Conservation (phyloP, 176 grass and related monocot species). For the barley (Hordeum vulgare) region DNA sequence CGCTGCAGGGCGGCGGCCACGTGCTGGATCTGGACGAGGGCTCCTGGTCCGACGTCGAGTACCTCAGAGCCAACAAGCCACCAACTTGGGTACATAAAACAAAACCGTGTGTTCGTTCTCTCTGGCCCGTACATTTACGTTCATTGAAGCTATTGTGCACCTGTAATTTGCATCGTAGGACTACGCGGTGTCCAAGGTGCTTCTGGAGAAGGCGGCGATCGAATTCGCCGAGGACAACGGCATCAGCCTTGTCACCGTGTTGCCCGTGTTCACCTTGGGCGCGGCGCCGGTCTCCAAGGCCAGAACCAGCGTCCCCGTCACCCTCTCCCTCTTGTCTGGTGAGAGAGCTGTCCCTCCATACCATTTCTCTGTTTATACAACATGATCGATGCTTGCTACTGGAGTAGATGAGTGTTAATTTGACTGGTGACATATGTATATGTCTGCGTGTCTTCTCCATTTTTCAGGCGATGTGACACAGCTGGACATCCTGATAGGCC, state of each 20-base stretch:
- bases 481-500: neutral
- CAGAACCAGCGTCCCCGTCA: slow-evolving; percentile 17
- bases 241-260: slow-evolving; percentile 25
- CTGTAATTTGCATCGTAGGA: neutral
- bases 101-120: fast-evolving
- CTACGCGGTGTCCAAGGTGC: slow-evolving; percentile 31
- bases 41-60: slow-evolving; percentile 23
- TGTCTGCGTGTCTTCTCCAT: too few relatives aligned
- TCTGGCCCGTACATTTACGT: neutral
- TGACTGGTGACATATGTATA: too few relatives aligned
- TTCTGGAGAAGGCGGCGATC: slow-evolving; percentile 28
- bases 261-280: slow-evolving; percentile 28
- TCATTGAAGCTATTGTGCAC: too few relatives aligned
- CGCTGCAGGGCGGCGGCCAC: neutral
- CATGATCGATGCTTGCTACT: neutral
- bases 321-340: slow-evolving; percentile 28
- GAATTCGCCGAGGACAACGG: slow-evolving; percentile 9
- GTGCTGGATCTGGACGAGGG: slow-evolving; percentile 26
- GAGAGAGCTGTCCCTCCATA: neutral
- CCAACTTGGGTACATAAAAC: slow-evolving; percentile 15
- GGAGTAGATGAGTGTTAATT: neutral
- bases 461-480: neutral
- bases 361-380: neutral
- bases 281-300: neutral
- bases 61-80: neutral